phyloP scores from a whole-genome alignment of 768 basidiomycete genomes.

The Leucosporidium yakuticum region DNA sequence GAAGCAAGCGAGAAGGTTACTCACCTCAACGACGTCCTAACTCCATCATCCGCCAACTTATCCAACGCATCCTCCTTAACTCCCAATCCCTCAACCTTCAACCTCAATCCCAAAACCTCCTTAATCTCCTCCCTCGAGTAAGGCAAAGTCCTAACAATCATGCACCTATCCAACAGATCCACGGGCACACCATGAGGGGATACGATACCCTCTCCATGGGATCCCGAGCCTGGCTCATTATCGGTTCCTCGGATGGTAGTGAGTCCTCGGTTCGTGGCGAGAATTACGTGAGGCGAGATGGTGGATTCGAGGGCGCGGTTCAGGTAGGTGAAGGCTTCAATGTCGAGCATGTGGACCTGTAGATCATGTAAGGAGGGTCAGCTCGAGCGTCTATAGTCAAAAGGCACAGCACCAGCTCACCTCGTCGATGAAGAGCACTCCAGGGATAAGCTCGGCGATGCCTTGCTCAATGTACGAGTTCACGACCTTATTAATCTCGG shows the following conservation, averaged over 20 bases:
- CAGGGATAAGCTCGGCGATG: constrained; percentile 94
- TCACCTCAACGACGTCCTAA: constrained; percentile 36
- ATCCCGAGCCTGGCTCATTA: constrained; percentile 39
- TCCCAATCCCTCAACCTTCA: constrained; percentile 47
- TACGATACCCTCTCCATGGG: constrained; percentile 59
- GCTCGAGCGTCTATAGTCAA: not conserved
- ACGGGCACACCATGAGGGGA: constrained; percentile 90
- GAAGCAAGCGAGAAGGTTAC: not conserved
- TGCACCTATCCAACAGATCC: constrained; percentile 86
- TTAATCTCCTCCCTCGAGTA: constrained; percentile 79
- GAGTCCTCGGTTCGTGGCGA: constrained; percentile 93
- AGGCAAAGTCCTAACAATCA: constrained; percentile 87
- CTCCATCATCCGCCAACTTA: constrained; percentile 61
- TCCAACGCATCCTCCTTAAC: constrained; percentile 61
- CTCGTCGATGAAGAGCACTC: constrained; percentile 98
- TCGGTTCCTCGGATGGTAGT: constrained; percentile 85
- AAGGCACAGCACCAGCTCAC: constrained; percentile 48
- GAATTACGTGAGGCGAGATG: constrained; percentile 94
- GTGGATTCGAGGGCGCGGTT: constrained; percentile 91
- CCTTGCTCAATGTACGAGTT: constrained; percentile 97
- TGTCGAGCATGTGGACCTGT: constrained; percentile 96
- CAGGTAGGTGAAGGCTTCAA: constrained; percentile 97
- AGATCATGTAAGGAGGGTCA: not conserved
- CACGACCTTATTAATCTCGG: constrained; percentile 96
- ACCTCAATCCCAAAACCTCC: constrained; percentile 77